phyloP scores from a whole-genome alignment of 495 filamentous ascomycete species.

The Talaromyces nanjingensis region DNA sequence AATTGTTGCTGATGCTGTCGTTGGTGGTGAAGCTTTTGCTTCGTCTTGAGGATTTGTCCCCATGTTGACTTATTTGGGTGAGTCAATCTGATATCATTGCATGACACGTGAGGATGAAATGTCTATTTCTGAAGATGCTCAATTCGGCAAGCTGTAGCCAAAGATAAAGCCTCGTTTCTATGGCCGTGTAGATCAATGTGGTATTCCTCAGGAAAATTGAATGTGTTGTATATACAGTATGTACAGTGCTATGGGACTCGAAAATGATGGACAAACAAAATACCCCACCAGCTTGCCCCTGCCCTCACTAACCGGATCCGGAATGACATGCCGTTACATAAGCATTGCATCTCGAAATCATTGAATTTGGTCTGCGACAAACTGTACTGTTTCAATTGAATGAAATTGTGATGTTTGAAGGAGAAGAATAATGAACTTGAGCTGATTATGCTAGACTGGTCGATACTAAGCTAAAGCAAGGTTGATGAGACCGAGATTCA shows the following conservation, averaged over 20 bases:
- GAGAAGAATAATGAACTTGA: not conserved
- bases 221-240: not conserved
- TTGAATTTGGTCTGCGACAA: not conserved
- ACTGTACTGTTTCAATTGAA: not conserved
- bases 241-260: not conserved
- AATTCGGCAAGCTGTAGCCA: not conserved
- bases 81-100: not conserved
- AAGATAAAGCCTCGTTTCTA: not conserved
- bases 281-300: not conserved
- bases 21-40: not conserved
- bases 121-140: too few species aligned
- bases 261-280: not conserved
- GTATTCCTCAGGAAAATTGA: not conserved
- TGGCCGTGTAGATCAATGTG: not conserved
- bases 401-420: not conserved
- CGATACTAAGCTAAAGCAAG: too few species aligned
- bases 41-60: not conserved
- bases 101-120: not conserved
- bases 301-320: not conserved
- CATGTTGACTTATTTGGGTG: not conserved
- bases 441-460: not conserved
- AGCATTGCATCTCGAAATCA: not conserved
- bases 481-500: too few species aligned
- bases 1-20: not conserved
- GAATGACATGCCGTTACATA: not conserved